A percentile compares a stretch with the other conserved stretches of the same genome.
These are phyloP conservation scores for Anaeromyces robustus DNA, from an alignment of 192 early-diverging fungal species.

Conservation along the genomic window DNA sequence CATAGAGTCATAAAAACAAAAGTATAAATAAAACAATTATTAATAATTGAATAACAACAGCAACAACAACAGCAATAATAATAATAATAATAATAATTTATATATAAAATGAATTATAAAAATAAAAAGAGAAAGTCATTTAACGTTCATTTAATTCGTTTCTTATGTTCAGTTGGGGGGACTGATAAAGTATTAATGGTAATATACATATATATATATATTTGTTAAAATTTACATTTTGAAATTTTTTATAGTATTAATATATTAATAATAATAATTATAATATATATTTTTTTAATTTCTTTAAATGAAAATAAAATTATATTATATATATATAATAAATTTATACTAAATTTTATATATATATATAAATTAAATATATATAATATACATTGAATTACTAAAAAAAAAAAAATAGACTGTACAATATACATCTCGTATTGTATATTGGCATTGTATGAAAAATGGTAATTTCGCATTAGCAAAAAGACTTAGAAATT, in stretches of 20 bases:
- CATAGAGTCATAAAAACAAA: too few species aligned
- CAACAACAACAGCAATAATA: background rate
- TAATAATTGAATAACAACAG: too few species aligned
- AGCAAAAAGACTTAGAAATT: conserved; percentile 55
- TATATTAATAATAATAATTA: too few species aligned
- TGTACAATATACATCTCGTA: conserved; percentile 82
- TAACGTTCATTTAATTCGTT: conserved; percentile 11
- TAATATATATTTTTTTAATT: too few species aligned
- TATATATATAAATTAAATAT: too few species aligned
- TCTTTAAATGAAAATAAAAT: too few species aligned
- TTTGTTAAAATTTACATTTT: background rate
- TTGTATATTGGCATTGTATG: conserved; percentile 64
- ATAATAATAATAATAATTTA: too few species aligned
- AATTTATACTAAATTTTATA: too few species aligned
- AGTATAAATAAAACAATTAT: too few species aligned
- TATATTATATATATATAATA: too few species aligned
- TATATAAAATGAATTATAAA: background rate
- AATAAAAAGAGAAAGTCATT: background rate
- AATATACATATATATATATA: background rate
- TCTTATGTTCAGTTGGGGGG: conserved; percentile 37
- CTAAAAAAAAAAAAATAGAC: conserved; percentile 29
- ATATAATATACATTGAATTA: too few species aligned
- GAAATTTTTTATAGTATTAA: too few species aligned
- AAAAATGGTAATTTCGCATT: conserved; percentile 35
- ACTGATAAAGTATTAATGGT: conserved; percentile 58